These are phyloP conservation scores for Pseudomonodictys pantanalensis DNA, from an alignment of 495 filamentous ascomycete species.

Conservation along the genomic window DNA sequence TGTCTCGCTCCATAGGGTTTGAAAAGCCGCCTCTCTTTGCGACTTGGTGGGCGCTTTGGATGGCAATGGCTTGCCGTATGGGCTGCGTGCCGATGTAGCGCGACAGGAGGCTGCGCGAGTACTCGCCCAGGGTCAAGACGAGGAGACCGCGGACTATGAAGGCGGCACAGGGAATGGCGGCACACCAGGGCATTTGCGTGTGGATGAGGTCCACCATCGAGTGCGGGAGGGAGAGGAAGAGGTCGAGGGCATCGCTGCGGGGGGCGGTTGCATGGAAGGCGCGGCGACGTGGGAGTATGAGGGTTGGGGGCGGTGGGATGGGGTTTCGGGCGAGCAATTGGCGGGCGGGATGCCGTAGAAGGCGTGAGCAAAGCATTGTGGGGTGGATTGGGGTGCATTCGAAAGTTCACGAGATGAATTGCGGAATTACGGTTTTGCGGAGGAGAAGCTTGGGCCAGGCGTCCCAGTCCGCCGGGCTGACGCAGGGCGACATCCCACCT, in stretches of 20 bases:
- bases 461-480: not conserved
- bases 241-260: constrained; percentile 5
- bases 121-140: constrained; percentile 8
- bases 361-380: constrained; percentile 10
- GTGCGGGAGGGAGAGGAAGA: constrained; percentile 14
- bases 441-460: not conserved
- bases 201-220: constrained; percentile 17
- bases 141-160: constrained; percentile 23
- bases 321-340: constrained; percentile 18
- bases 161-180: constrained; percentile 23
- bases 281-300: not conserved
- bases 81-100: constrained; percentile 12
- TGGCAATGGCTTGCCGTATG: constrained; percentile 36
- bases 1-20: constrained; percentile 38
- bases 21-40: constrained; percentile 46
- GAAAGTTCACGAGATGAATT: not conserved
- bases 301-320: not conserved
- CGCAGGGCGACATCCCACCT: not conserved
- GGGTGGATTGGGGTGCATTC: not conserved
- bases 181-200: constrained; percentile 22
- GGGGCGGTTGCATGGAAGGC: constrained; percentile 29
- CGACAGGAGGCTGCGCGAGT: not conserved
- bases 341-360: constrained; percentile 15
- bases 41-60: constrained; percentile 36
- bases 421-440: not conserved